These are phyloP conservation scores for Eucalyptus caleyi DNA, from an alignment of 345 rosid genomes.

Conservation along the genomic window DNA sequence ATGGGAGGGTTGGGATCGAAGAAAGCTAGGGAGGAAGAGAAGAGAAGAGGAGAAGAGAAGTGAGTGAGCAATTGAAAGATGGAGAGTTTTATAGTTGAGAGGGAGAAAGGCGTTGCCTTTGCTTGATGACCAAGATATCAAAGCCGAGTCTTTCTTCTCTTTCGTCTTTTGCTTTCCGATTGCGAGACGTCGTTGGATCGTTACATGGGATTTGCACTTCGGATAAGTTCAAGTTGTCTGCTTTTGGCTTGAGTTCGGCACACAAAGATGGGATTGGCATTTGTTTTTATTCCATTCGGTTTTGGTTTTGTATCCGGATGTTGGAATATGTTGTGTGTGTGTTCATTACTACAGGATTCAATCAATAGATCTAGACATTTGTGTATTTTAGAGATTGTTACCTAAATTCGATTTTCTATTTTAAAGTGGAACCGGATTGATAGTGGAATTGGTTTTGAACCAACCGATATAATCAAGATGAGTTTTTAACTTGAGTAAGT, in stretches of 20 bases:
- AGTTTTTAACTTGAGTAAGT: neutral
- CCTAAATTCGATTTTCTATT: neutral
- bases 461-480: no score
- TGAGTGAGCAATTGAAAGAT: neutral
- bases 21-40: neutral
- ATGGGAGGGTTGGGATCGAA: neutral
- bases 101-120: neutral
- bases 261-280: neutral
- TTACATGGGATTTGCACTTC: no score
- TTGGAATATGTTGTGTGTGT: no score
- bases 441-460: neutral
- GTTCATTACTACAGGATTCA: neutral
- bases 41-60: neutral
- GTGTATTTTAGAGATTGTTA: neutral
- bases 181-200: no score
- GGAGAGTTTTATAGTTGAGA: neutral
- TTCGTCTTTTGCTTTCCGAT: no score
- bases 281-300: neutral
- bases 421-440: neutral
- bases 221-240: no score
- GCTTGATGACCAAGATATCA: neutral
- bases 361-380: no score
- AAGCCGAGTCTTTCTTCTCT: no score
- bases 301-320: neutral
- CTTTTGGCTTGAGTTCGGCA: no score